These are phyloP conservation scores for Epichloe gansuensis DNA, from an alignment of 2,329 filamentous ascomycete species.

Conservation along the genomic window DNA sequence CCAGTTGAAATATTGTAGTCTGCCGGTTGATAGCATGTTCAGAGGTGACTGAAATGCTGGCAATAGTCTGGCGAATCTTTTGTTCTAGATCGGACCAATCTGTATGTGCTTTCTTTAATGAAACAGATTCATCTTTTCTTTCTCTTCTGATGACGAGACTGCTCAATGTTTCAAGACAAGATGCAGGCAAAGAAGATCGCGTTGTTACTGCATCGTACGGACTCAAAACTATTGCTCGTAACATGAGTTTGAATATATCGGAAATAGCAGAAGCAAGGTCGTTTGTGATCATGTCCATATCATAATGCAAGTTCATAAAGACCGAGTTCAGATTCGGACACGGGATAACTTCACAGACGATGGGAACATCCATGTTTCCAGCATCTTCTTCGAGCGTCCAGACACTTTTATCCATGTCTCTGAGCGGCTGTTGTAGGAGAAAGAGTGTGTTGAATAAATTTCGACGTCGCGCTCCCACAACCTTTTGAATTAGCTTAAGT, in stretches of 20 bases:
- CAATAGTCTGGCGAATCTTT: conserved; percentile 41
- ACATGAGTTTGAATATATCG: conserved; percentile 18
- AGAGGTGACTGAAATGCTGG: conserved; percentile 42
- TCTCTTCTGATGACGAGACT: conserved; percentile 12
- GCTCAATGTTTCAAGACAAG: conserved; percentile 7
- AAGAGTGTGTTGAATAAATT: conserved; percentile 70
- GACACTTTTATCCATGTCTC: conserved; percentile 39
- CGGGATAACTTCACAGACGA: conserved; percentile 65
- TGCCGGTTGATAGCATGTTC: conserved; percentile 37
- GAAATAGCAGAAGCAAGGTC: conserved; percentile 17
- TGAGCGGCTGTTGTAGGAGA: conserved; percentile 56
- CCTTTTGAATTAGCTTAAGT: conserved; percentile 55
- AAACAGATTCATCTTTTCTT: conserved; percentile 6
- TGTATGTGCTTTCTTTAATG: conserved; percentile 10
- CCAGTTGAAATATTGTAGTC: conserved; percentile 76
- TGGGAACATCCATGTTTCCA: conserved; percentile 58
- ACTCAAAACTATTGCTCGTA: conserved; percentile 14
- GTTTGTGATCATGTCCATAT: conserved; percentile 28
- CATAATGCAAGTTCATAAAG: conserved; percentile 48
- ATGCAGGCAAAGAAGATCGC: background rate
- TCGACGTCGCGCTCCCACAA: conserved; percentile 25
- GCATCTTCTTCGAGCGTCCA: conserved; percentile 46
- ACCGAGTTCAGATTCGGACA: conserved; percentile 37
- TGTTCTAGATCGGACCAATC: conserved; percentile 40
- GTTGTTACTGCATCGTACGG: conserved; percentile 12